Conservation (phyloP, 1,284 basidiomycete species). For the Ceratobasidium papillatum region DNA sequence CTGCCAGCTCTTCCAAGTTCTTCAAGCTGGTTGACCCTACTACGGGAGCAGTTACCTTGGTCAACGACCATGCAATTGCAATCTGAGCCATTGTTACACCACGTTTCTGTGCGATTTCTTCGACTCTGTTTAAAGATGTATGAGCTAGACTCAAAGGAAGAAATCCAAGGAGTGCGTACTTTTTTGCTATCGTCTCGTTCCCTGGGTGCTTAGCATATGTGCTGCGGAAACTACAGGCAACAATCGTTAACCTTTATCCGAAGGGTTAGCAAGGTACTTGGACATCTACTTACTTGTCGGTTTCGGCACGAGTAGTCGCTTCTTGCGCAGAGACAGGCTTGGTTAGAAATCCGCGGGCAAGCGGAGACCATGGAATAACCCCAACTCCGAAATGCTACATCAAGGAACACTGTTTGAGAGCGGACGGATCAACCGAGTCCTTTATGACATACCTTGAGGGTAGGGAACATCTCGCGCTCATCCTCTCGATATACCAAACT, state of each 20-base stretch:
- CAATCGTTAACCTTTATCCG: too few species aligned
- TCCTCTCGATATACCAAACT: conserved; percentile 49
- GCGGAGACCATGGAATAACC: conserved; percentile 41
- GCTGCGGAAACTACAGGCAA: too few species aligned
- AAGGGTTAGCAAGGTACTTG: too few species aligned
- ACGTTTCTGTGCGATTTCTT: conserved; percentile 44
- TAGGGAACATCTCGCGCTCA: conserved; percentile 51
- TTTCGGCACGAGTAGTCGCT: conserved; percentile 1
- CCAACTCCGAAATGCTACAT: conserved; percentile 40
- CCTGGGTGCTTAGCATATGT: too few species aligned
- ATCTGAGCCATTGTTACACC: conserved; percentile 45
- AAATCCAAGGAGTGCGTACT: too few species aligned
- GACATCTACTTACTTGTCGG: not conserved
- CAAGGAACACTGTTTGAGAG: too few species aligned
- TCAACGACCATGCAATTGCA: conserved; percentile 17
- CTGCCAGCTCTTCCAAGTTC: conserved; percentile 38
- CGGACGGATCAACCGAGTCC: not conserved
- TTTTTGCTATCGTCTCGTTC: too few species aligned
- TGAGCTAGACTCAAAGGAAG: too few species aligned
- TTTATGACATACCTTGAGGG: conserved; percentile 18
- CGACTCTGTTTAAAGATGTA: too few species aligned
- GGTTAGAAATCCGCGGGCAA: conserved; percentile 38
- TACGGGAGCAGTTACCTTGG: conserved; percentile 42
- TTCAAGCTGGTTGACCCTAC: conserved; percentile 41
- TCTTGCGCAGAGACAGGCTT: not conserved